Conservation (phyloP, 305 asterid genomes). For the Withania somnifera region DNA sequence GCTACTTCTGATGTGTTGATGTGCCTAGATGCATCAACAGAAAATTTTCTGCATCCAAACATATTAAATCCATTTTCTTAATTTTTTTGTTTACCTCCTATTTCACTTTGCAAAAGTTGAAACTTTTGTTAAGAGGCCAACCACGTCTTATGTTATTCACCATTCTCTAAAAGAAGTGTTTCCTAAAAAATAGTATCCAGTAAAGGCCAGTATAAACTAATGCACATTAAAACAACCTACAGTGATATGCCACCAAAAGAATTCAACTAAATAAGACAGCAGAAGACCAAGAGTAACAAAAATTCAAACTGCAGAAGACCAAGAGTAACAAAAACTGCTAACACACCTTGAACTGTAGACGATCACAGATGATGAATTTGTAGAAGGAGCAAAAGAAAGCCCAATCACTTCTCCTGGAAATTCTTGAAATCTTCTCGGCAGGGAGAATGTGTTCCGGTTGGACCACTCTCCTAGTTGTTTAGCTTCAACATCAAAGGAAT, state of each 20-base stretch:
- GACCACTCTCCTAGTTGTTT: slow-evolving; percentile 96
- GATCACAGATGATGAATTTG: slow-evolving; percentile 58
- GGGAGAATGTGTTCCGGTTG: slow-evolving; percentile 48
- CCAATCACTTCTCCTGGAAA: slow-evolving; percentile 99
- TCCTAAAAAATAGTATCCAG: not conserved
- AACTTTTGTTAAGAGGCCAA: not conserved
- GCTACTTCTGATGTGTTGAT: not conserved
- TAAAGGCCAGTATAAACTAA: not conserved
- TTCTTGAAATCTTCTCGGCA: slow-evolving; percentile 85
- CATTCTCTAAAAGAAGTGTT: not conserved
- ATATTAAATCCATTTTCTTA: not conserved
- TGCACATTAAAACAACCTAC: not conserved
- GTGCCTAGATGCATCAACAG: not conserved
- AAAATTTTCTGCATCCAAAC: not conserved
- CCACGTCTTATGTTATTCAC: not conserved
- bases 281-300: not conserved
- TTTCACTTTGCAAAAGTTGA: no score
- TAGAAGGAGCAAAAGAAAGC: slow-evolving; percentile 73
- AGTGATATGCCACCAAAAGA: not conserved
- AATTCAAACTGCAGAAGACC: not conserved
- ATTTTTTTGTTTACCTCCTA: not conserved
- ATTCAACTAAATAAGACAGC: not conserved
- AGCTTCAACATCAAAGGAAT: slow-evolving; percentile 93
- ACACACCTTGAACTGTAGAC: slow-evolving; percentile 92
- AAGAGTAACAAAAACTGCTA: not conserved